Conservation (phyloP, 176 grass and related monocot genomes). For the Thalia dealbata region DNA sequence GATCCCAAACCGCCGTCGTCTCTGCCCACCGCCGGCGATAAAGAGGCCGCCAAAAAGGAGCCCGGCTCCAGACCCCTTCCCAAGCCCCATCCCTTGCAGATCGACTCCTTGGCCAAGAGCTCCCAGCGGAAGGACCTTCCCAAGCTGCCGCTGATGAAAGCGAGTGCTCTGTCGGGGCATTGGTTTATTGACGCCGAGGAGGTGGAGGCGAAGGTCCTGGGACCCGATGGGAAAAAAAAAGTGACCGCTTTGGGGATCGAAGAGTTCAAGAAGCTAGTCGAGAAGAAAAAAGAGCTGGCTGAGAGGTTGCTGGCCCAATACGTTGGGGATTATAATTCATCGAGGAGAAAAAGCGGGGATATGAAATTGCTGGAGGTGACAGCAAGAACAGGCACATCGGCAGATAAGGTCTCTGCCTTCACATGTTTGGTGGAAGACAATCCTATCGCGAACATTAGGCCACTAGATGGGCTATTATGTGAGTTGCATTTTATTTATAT, state of each 20-base stretch:
- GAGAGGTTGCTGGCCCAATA: constrained; percentile 73
- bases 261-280: constrained; percentile 49
- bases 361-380: constrained; percentile 73
- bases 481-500: constrained; percentile 21
- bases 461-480: constrained; percentile 83
- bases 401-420: constrained; percentile 90
- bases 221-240: constrained; percentile 7
- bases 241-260: constrained; percentile 12
- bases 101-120: constrained; percentile 4
- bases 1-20: constrained; percentile 8
- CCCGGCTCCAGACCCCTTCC: constrained; percentile 13
- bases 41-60: neutral
- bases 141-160: constrained; percentile 38
- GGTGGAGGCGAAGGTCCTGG: constrained; percentile 49
- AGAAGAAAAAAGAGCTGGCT: constrained; percentile 51
- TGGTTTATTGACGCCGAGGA: constrained; percentile 64
- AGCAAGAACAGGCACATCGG: constrained; percentile 69
- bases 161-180: constrained; percentile 37
- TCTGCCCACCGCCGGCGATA: neutral
- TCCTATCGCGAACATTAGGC: constrained; percentile 76
- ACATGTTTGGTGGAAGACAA: constrained; percentile 87
- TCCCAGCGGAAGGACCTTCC: neutral
- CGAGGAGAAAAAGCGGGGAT: constrained; percentile 51
- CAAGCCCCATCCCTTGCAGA: constrained; percentile 48
- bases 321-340: constrained; percentile 41